A percentile compares a stretch with the other conserved stretches of the same genome.
Conservation (phyloP, 192 early-diverging fungal species). For the Martensiomyces pterosporus region DNA sequence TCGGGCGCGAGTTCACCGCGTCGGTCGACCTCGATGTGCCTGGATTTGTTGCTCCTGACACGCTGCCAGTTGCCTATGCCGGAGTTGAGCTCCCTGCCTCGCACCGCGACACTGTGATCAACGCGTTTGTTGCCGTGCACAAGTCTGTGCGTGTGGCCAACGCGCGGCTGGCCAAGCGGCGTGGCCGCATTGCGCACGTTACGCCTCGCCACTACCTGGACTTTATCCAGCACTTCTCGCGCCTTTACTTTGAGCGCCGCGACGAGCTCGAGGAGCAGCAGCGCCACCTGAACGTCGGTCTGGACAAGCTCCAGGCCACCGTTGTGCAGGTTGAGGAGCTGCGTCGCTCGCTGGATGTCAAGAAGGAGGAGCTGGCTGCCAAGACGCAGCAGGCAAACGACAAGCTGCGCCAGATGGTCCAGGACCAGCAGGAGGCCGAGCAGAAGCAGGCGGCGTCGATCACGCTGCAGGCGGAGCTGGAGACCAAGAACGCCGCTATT, state of each 20-base stretch:
- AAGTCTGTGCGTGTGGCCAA: constrained; percentile 86
- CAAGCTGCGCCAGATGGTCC: constrained; percentile 93
- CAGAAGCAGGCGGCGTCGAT: constrained; percentile 78
- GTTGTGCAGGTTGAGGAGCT: constrained; percentile 95
- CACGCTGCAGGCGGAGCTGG: constrained; percentile 72
- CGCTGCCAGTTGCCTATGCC: constrained; percentile 73
- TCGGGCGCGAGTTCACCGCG: constrained; percentile 93
- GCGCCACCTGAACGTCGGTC: constrained; percentile 93
- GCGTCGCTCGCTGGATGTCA: constrained; percentile 76
- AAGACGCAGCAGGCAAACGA: constrained; percentile 92
- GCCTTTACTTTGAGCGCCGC: constrained; percentile 86
- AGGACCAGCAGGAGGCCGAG: constrained; percentile 92
- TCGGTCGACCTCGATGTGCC: constrained; percentile 81
- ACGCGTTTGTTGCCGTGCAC: constrained; percentile 92
- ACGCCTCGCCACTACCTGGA: constrained; percentile 99
- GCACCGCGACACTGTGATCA: constrained; percentile 82
- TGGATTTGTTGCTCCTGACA: constrained; percentile 60
- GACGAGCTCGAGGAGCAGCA: constrained; percentile 97
- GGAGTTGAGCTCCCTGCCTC: constrained; percentile 64
- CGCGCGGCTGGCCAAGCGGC: constrained; percentile 72
- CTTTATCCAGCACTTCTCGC: constrained; percentile 90
- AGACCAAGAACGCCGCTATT: constrained; percentile 67
- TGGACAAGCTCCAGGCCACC: constrained; percentile 94
- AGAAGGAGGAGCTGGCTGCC: constrained; percentile 76
- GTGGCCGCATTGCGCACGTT: constrained; percentile 78